A percentile compares a stretch with the other conserved stretches of the same genome.
Evolutionary conservation across 2,329 filamentous ascomycete genomes (phyloP).

Genomic region (Aspergillus jensenii): DNA sequence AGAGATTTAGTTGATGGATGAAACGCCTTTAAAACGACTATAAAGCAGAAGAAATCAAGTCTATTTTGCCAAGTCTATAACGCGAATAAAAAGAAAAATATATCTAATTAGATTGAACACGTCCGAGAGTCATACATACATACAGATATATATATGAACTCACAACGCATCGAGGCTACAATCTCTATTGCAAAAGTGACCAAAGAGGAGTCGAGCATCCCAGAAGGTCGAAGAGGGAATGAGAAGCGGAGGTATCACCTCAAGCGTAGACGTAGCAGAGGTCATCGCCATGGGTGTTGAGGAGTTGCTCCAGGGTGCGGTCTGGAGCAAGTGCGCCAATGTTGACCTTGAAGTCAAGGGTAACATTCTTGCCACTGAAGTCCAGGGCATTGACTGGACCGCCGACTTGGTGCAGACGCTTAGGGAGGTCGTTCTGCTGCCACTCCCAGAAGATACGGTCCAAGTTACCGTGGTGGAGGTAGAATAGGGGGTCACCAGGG

Average conservation of each 20-base stretch:
- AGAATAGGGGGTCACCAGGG: slow-evolving; percentile 36
- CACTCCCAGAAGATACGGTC: slow-evolving; percentile 37
- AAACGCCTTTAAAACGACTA: no score
- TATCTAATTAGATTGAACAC: not conserved
- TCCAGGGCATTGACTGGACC: slow-evolving; percentile 31
- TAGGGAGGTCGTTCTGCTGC: slow-evolving; percentile 31
- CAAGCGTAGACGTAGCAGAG: slow-evolving; percentile 12
- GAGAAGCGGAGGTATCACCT: not conserved
- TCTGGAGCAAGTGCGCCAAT: slow-evolving; percentile 15
- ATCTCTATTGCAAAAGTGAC: not conserved
- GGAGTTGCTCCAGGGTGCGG: slow-evolving; percentile 13
- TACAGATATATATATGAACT: not conserved
- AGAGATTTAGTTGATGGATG: no score
- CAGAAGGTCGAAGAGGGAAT: not conserved
- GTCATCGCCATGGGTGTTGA: slow-evolving; percentile 11
- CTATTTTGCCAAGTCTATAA: not conserved
- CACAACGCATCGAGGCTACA: not conserved
- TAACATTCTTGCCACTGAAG: slow-evolving; percentile 14
- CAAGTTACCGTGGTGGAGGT: slow-evolving; percentile 39
- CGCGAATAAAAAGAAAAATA: not conserved
- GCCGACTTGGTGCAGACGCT: slow-evolving; percentile 34
- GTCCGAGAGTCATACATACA: not conserved
- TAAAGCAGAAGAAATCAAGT: no score
- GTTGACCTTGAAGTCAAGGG: slow-evolving; percentile 17
- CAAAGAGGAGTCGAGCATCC: not conserved